Conservation (phyloP, 306 rosid genomes). For the Calophaca sinica region DNA sequence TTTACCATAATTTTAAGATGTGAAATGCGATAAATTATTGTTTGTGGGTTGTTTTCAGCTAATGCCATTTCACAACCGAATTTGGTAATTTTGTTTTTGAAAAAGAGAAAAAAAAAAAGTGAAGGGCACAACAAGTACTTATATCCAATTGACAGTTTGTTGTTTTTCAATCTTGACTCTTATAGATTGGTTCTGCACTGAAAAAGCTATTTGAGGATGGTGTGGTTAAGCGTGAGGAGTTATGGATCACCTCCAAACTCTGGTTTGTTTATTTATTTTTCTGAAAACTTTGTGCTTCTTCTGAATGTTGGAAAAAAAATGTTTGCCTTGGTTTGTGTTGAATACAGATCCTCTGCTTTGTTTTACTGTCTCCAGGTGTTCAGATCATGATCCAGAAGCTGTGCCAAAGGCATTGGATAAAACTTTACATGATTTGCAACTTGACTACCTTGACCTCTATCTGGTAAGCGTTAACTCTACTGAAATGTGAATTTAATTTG, state of each 20-base stretch:
- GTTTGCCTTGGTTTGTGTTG: conserved; percentile 30
- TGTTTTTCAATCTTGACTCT: background rate
- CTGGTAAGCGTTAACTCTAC: conserved; percentile 50
- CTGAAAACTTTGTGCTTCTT: background rate
- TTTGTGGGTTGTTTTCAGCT: background rate
- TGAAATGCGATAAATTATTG: background rate
- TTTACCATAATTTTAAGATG: background rate
- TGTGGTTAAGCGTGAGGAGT: conserved; percentile 71
- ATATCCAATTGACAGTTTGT: background rate
- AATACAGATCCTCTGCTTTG: conserved; percentile 15
- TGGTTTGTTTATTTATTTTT: conserved; percentile 59
- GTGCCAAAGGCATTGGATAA: conserved; percentile 70
- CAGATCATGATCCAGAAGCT: conserved; percentile 76
- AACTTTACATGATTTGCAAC: conserved; percentile 71
- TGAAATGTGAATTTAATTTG: background rate
- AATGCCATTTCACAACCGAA: background rate
- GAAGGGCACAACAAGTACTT: background rate
- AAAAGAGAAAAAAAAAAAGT: background rate
- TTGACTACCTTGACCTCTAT: conserved; percentile 79
- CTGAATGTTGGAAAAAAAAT: background rate
- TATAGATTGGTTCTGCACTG: conserved; percentile 69
- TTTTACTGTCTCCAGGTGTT: conserved; percentile 55
- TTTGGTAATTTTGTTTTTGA: background rate
- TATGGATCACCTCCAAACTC: conserved; percentile 87
- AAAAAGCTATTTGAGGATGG: conserved; percentile 70